Evolutionary conservation across 2,329 filamentous ascomycete species (phyloP).

Genomic region (Colletotrichum sp.): DNA sequence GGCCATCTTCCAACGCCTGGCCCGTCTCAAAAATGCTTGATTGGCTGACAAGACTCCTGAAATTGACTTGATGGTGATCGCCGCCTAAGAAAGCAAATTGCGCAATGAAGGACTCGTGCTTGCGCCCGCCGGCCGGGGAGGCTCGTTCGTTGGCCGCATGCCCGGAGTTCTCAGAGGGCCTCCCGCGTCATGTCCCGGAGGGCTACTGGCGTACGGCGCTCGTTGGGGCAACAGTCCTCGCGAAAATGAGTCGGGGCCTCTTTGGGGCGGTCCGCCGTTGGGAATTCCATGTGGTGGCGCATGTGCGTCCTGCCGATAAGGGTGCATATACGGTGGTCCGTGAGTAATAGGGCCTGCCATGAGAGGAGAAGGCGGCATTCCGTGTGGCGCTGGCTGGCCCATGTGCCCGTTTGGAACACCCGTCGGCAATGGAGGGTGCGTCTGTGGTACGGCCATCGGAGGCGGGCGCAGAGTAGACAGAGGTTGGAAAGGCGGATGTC

Average conservation of each 20-base stretch:
- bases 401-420: constrained; percentile 48
- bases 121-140: constrained; percentile 56
- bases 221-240: constrained; percentile 48
- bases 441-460: constrained; percentile 46
- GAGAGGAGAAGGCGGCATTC: constrained; percentile 53
- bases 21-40: background rate
- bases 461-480: constrained; percentile 56
- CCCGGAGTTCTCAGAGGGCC: constrained; percentile 28
- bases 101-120: constrained; percentile 79
- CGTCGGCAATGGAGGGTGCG: constrained; percentile 43
- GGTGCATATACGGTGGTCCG: constrained; percentile 31
- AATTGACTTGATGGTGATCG: background rate
- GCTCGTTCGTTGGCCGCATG: constrained; percentile 28
- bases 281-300: constrained; percentile 34
- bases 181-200: constrained; percentile 35
- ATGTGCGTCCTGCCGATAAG: constrained; percentile 32
- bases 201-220: constrained; percentile 47
- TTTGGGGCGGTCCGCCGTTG: constrained; percentile 46
- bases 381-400: constrained; percentile 47
- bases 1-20: background rate
- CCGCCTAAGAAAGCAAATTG: constrained; percentile 69
- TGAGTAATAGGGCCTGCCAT: constrained; percentile 38
- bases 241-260: constrained; percentile 51
- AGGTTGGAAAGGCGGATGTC: constrained; percentile 39
- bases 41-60: background rate